Evolutionary conservation across 1,139 yeast genomes (phyloP).

Genomic region (Candida sanyaensis): DNA sequence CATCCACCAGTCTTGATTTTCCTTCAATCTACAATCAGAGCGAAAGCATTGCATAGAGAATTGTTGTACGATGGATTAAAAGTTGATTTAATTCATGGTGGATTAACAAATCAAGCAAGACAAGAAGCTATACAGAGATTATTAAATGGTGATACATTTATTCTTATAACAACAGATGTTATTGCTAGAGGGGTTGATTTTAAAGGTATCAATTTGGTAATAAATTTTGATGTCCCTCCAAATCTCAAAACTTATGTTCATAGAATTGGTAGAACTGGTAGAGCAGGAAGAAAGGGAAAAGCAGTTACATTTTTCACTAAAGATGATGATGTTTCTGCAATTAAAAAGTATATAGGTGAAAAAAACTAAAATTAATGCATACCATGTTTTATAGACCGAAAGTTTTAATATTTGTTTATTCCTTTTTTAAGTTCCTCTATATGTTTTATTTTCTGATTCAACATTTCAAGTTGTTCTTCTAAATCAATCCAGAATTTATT

Average conservation of each 20-base stretch:
- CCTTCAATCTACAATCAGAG: slow-evolving; percentile 88
- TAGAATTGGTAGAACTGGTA: slow-evolving; percentile 97
- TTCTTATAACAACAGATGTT: slow-evolving; percentile 93
- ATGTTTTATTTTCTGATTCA: slow-evolving; percentile 14
- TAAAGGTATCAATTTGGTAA: slow-evolving; percentile 90
- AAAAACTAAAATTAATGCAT: too few relatives aligned
- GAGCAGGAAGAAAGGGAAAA: slow-evolving; percentile 85
- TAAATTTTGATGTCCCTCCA: slow-evolving; percentile 95
- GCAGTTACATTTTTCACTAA: slow-evolving; percentile 94
- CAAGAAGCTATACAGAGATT: slow-evolving; percentile 82
- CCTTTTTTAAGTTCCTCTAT: slow-evolving; percentile 7
- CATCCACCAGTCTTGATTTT: slow-evolving; percentile 93
- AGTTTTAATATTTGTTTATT: slow-evolving; percentile 11
- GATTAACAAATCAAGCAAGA: slow-evolving; percentile 87
- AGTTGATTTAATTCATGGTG: slow-evolving; percentile 96
- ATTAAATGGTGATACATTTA: slow-evolving; percentile 92
- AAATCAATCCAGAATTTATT: slow-evolving; percentile 28
- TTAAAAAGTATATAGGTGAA: slow-evolving; percentile 36
- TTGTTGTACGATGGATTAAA: slow-evolving; percentile 85
- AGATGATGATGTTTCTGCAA: slow-evolving; percentile 66
- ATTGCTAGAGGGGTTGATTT: slow-evolving; percentile 96
- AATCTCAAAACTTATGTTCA: slow-evolving; percentile 95
- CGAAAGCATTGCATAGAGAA: slow-evolving; percentile 93
- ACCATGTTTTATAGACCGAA: too few relatives aligned
- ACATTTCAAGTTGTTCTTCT: slow-evolving; percentile 16